Evolutionary conservation across 2,329 filamentous ascomycete species (phyloP), one percentile per base, ranked within the genome.

Genomic region (Dactylellina parvicollis): DNA sequence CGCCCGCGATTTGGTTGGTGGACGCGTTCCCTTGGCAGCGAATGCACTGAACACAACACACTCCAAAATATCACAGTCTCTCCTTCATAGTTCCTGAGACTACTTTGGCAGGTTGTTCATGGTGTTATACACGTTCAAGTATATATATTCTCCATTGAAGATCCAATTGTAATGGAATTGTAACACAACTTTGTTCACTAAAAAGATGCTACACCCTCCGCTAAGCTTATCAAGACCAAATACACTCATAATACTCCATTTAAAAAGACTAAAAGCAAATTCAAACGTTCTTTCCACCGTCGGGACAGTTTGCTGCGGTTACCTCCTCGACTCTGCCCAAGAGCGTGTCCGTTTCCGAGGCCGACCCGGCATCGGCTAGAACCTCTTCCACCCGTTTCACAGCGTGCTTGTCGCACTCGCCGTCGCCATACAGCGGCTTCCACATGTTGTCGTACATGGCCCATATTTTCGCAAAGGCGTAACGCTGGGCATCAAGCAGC

Each of bases 351-450:
- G 16, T 65, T 14, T 60, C 67, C 2, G 67, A 46, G 2, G 36
- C 42, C 10, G 52, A 26, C 8, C 34, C 42, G 18, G 36, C 50
- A 3, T 57, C 26, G 12, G 40, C 47, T 16, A 64, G 20, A 30
- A 57, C 22, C 18, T 42, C 61, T 12, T 57, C 40, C 20, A 26
- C 32, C 8, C 38, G 56, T 36, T 54, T 52, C 5, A 65, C 67
- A 9, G n/a, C 18, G 26, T 72, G 67, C 26, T 38, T 59, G 10
- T 62, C 57, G 9, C 46, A 86, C 83, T 98, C 94, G 0, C 95
- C 95, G 79, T 98, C 91, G 0, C 94, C 94, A 83, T 96, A 97
- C 0, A 89, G 40, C 0, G 81, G 82, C 80, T 87, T 89, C 76
- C 90, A 89, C 16, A 87, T 78, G 0, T 56, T 72, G 81, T 92